Percentiles rank a stretch among this genome's conserved stretches.
Conservation (phyloP, 1,284 basidiomycete species). For the Tilletia caries region DNA sequence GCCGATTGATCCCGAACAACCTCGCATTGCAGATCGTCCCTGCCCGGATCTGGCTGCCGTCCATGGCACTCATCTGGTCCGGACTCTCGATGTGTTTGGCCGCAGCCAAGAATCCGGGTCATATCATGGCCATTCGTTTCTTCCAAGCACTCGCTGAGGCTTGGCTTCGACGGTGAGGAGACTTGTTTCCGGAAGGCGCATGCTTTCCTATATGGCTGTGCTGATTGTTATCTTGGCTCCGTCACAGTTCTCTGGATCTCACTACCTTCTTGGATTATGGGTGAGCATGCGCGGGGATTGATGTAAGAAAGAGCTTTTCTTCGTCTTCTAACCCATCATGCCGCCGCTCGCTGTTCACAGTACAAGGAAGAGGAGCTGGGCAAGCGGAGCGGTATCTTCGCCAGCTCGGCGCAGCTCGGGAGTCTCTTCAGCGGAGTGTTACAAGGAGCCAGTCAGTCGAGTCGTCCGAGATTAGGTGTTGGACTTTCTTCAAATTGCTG, state of each 20-base stretch:
- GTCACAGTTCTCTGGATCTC: conserved; percentile 46
- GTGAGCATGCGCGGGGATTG: too few relatives aligned
- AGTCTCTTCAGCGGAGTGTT: conserved; percentile 66
- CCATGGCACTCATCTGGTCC: conserved; percentile 42
- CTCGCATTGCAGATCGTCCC: conserved; percentile 46
- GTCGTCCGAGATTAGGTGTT: neutral
- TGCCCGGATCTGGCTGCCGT: conserved; percentile 37
- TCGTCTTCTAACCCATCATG: too few relatives aligned
- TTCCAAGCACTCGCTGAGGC: conserved; percentile 71
- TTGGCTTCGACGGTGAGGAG: conserved; percentile 54
- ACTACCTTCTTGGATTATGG: conserved; percentile 70
- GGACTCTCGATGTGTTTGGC: conserved; percentile 29
- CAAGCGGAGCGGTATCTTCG: conserved; percentile 70
- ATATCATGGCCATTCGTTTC: conserved; percentile 71
- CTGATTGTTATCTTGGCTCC: too few relatives aligned
- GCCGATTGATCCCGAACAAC: conserved; percentile 37
- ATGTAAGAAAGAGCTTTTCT: too few relatives aligned
- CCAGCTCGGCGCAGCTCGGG: conserved; percentile 64
- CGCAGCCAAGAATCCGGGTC: conserved; percentile 27
- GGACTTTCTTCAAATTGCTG: too few relatives aligned
- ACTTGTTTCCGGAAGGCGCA: too few relatives aligned
- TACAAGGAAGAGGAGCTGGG: conserved; percentile 68
- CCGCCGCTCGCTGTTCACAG: too few relatives aligned
- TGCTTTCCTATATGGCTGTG: neutral
- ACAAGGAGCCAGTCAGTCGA: conserved; percentile 64